phyloP scores from a whole-genome alignment of 78 protist genomes.

The Salpingoeca rosetta region DNA sequence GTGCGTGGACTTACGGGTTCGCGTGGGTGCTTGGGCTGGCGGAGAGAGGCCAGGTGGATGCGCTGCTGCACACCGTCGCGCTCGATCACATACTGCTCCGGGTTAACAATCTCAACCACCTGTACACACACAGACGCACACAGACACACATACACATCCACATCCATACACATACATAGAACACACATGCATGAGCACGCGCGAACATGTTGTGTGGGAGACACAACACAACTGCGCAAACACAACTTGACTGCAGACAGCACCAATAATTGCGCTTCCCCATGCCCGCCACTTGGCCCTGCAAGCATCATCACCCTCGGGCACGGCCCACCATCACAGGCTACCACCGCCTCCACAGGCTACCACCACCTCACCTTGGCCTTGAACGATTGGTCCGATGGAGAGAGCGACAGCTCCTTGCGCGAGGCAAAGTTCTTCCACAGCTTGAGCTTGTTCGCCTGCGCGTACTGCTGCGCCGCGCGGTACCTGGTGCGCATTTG shows the following conservation, averaged over 20 bases:
- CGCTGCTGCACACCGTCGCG: not conserved
- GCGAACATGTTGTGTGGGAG: no score
- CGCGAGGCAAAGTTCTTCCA: not conserved
- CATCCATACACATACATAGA: not conserved
- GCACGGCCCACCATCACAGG: no score
- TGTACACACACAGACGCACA: no score
- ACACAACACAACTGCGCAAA: no score
- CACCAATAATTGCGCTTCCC: no score
- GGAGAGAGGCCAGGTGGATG: constrained; percentile 9
- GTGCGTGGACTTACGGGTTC: not conserved
- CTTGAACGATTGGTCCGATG: not conserved
- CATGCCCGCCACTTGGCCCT: no score
- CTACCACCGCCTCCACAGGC: no score
- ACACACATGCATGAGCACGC: no score
- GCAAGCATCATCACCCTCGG: no score
- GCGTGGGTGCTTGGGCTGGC: constrained; percentile 9
- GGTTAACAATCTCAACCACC: constrained; percentile 26
- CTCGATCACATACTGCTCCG: constrained; percentile 16
- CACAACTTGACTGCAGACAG: no score
- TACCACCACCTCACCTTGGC: not conserved
- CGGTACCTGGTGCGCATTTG: not conserved
- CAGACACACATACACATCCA: no score
- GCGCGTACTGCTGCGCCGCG: not conserved
- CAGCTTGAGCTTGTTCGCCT: not conserved
- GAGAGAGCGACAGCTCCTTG: not conserved